phyloP scores from a whole-genome alignment of 2,329 filamentous ascomycete genomes.

The Sphaerulina musiva region DNA sequence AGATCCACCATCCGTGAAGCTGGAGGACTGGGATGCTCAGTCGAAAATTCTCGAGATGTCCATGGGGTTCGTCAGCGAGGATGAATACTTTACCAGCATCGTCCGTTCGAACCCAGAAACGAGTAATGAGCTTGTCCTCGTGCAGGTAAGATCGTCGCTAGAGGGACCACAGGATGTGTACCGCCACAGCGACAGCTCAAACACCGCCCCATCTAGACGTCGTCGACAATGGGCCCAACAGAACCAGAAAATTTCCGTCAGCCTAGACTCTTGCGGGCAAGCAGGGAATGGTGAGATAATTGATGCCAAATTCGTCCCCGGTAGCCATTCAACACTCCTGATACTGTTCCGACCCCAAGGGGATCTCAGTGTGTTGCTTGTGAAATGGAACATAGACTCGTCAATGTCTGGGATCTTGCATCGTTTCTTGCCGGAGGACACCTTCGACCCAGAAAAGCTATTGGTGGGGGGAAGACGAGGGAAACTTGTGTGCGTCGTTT shows the following conservation, averaged over 20 bases:
- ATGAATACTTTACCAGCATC: not conserved
- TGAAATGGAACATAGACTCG: not conserved
- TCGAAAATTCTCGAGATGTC: slow-evolving; percentile 13
- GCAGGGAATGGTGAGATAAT: slow-evolving; percentile 1
- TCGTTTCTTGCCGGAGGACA: slow-evolving; percentile 39
- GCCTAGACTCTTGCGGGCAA: not conserved
- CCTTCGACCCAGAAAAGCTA: slow-evolving; percentile 46
- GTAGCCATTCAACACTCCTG: not conserved
- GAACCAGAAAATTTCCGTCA: not conserved
- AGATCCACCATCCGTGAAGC: not conserved
- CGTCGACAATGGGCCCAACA: not conserved
- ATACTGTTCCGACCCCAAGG: slow-evolving; percentile 1
- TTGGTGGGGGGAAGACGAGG: slow-evolving; percentile 52
- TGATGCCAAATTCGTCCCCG: slow-evolving; percentile 11
- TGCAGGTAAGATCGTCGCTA: not conserved
- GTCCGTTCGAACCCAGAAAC: not conserved
- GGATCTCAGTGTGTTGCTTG: not conserved
- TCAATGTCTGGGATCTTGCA: slow-evolving; percentile 36
- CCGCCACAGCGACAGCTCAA: not conserved
- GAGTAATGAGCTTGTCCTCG: not conserved
- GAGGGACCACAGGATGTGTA: not conserved
- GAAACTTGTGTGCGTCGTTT: slow-evolving; percentile 48
- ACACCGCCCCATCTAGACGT: not conserved
- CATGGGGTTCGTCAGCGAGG: not conserved
- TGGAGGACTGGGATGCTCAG: not conserved